A percentile compares a stretch with the other conserved stretches of the same genome.
phyloP scores from a whole-genome alignment of 192 early-diverging fungal species.

The Backusella macrospora region DNA sequence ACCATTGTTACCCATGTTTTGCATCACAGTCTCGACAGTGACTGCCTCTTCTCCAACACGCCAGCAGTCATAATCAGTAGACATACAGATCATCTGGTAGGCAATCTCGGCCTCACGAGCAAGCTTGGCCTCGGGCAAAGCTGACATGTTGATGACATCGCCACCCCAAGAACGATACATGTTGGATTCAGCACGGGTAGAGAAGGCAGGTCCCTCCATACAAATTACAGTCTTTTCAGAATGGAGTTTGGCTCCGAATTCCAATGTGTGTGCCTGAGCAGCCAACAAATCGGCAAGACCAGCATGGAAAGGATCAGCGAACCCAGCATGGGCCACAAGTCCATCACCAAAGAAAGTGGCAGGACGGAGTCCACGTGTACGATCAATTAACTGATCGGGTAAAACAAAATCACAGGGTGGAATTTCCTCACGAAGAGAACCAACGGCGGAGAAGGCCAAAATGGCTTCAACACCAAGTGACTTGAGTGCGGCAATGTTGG shows the following conservation, averaged over 20 bases:
- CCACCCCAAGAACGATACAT: constrained; percentile 94
- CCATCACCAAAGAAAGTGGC: constrained; percentile 94
- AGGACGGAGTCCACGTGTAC: constrained; percentile 95
- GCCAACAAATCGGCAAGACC: constrained; percentile 75
- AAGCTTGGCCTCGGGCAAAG: constrained; percentile 94
- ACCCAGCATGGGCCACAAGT: constrained; percentile 87
- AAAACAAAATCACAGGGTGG: constrained; percentile 93
- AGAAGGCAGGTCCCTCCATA: constrained; percentile 99
- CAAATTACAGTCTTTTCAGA: constrained; percentile 84
- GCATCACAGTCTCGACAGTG: constrained; percentile 83
- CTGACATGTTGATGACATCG: constrained; percentile 98
- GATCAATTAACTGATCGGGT: constrained; percentile 93
- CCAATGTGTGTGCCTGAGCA: constrained; percentile 45
- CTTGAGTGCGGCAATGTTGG: constrained; percentile 99
- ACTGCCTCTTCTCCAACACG: constrained; percentile 80
- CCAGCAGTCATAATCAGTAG: constrained; percentile 98
- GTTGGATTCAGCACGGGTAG: constrained; percentile 95
- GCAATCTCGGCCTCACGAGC: constrained; percentile 98
- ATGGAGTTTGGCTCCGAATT: constrained; percentile 59
- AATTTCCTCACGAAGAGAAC: constrained; percentile 93
- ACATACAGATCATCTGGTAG: constrained; percentile 99
- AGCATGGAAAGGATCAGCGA: constrained; percentile 92
- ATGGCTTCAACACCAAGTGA: constrained; percentile 90
- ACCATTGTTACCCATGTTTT: constrained; percentile 84
- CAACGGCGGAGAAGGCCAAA: constrained; percentile 96